phyloP scores from a whole-genome alignment of 2,329 filamentous ascomycete species.

The Knoxdaviesia capensis region DNA sequence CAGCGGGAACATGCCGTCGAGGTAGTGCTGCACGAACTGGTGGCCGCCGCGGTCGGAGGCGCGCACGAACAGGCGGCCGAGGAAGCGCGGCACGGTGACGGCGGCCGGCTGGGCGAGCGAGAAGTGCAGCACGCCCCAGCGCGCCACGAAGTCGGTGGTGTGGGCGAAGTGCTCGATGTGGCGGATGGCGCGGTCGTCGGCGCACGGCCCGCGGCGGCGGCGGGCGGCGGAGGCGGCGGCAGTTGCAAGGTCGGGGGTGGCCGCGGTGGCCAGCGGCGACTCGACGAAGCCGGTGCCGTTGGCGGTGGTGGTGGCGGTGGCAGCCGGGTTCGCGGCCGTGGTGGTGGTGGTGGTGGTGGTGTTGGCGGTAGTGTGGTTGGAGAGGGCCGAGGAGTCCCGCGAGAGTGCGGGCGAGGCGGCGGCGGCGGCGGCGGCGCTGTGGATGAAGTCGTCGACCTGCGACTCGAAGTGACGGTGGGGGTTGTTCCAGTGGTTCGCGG shows the following conservation, averaged over 20 bases:
- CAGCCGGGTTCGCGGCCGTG: slow-evolving; percentile 7
- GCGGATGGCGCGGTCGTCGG: slow-evolving; percentile 32
- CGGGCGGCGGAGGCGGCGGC: too few relatives aligned
- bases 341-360: slow-evolving; percentile 15
- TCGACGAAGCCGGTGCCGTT: slow-evolving; percentile 1
- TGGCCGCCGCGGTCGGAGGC: slow-evolving; percentile 28
- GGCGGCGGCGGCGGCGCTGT: too few relatives aligned
- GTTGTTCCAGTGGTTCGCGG: slow-evolving; percentile 68
- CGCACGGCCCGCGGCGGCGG: too few relatives aligned
- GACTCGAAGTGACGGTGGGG: slow-evolving; percentile 33
- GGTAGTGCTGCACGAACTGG: slow-evolving; percentile 39
- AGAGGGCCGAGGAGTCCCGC: slow-evolving; percentile 1
- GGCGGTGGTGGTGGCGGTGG: slow-evolving; percentile 7
- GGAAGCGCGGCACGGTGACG: slow-evolving; percentile 34
- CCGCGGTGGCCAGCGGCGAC: slow-evolving; percentile 1
- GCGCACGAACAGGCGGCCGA: slow-evolving; percentile 39
- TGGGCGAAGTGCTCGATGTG: slow-evolving; percentile 71
- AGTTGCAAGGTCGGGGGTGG: too few relatives aligned
- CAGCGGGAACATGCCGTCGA: slow-evolving; percentile 40
- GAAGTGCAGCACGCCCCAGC: slow-evolving; percentile 57
- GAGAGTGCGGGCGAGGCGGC: slow-evolving; percentile 6
- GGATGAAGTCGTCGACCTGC: slow-evolving; percentile 18
- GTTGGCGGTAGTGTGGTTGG: slow-evolving; percentile 12
- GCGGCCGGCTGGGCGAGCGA: slow-evolving; percentile 20
- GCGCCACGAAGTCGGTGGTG: slow-evolving; percentile 50